Evolutionary conservation across 2,329 filamentous ascomycete genomes (phyloP).

Genomic region (Sporothrix curviconia): DNA sequence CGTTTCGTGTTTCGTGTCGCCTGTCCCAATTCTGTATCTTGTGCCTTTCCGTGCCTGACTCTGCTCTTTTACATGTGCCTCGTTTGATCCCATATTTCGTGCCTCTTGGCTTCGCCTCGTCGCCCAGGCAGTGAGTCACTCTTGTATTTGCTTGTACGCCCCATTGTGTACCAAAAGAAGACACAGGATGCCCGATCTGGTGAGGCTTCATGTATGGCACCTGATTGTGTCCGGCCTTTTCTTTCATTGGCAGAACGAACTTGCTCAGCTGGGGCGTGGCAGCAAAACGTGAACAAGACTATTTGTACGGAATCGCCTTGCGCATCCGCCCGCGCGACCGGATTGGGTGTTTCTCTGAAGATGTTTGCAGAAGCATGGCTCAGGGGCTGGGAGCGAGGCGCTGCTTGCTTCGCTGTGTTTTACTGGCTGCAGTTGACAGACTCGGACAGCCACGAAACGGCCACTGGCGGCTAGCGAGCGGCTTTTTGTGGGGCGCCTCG

Average conservation of each 20-base stretch:
- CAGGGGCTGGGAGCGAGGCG: too few species aligned
- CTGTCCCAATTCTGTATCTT: background rate
- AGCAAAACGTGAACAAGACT: background rate
- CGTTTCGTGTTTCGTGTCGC: background rate
- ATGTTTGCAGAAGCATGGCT: background rate
- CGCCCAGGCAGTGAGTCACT: too few species aligned
- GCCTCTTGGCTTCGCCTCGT: background rate
- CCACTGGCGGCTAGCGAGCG: conserved; percentile 1
- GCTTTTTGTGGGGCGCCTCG: conserved; percentile 1
- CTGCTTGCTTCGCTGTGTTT: too few species aligned
- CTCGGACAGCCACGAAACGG: too few species aligned
- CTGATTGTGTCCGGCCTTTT: too few species aligned
- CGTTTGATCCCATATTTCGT: background rate
- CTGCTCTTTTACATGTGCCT: background rate
- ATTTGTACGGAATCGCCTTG: background rate
- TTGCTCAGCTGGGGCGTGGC: too few species aligned
- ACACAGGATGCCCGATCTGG: too few species aligned
- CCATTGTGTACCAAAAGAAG: too few species aligned
- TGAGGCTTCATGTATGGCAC: too few species aligned
- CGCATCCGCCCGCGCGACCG: background rate
- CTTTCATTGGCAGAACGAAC: too few species aligned
- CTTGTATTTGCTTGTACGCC: too few species aligned
- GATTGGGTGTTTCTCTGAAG: background rate
- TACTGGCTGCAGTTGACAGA: too few species aligned
- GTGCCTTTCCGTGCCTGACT: background rate